Conservation (phyloP, 306 rosid genomes). For the Malus asiatica region DNA sequence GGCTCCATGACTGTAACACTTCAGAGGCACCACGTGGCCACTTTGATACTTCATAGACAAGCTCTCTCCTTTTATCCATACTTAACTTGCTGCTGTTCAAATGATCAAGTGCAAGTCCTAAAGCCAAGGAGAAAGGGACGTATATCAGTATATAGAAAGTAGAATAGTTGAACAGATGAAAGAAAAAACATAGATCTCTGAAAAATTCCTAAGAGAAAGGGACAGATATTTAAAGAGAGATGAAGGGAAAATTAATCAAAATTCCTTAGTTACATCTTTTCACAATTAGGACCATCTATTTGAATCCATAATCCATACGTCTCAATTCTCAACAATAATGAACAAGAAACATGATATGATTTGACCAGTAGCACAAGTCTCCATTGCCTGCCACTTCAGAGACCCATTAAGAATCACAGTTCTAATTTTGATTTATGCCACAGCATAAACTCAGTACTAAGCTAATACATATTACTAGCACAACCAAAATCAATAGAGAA, state of each 20-base stretch:
- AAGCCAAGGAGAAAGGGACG: constrained; percentile 14
- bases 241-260: background rate
- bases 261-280: background rate
- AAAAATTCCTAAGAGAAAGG: constrained; percentile 4
- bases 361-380: constrained; percentile 3
- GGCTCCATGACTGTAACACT: constrained; percentile 88
- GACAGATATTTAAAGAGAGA: background rate
- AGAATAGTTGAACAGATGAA: background rate
- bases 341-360: constrained; percentile 7
- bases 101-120: constrained; percentile 53
- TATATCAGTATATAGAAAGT: constrained; percentile 11
- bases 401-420: constrained; percentile 6
- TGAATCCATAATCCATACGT: constrained; percentile 5
- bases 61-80: constrained; percentile 79
- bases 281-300: background rate
- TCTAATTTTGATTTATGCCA: background rate
- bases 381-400: background rate
- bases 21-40: constrained; percentile 75
- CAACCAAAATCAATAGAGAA: background rate
- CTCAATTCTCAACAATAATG: constrained; percentile 9
- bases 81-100: constrained; percentile 58
- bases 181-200: background rate
- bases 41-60: constrained; percentile 76
- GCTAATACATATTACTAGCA: constrained; percentile 7
- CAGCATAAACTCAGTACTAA: background rate